Conservation (phyloP, 345 rosid species). For the Eucalyptus erythrocorys region DNA sequence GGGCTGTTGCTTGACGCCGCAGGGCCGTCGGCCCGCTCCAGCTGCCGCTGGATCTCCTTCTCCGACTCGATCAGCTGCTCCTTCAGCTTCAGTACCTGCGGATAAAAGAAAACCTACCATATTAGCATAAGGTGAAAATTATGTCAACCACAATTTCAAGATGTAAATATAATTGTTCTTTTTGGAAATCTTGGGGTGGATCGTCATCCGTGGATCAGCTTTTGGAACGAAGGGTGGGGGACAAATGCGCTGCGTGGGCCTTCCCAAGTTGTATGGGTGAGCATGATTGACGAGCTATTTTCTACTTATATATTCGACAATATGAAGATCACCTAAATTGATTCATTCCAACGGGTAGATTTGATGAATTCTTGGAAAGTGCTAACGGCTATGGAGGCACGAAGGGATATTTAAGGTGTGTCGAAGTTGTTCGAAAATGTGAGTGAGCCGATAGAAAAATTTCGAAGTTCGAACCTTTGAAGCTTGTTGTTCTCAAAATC, state of each 20-base stretch:
- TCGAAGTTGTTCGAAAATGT: too few species aligned
- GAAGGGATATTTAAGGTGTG: too few species aligned
- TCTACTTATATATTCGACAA: too few species aligned
- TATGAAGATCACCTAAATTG: too few species aligned
- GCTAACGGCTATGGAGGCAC: too few species aligned
- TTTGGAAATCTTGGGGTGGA: neutral
- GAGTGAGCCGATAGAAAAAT: too few species aligned
- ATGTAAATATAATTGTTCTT: neutral
- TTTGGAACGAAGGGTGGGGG: neutral
- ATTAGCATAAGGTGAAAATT: neutral
- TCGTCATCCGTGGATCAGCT: neutral
- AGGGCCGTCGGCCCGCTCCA: conserved; percentile 20
- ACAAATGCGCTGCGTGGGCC: neutral
- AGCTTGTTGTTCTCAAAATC: too few species aligned
- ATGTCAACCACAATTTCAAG: neutral
- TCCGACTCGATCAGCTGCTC: conserved; percentile 34
- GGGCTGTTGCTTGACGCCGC: conserved; percentile 33
- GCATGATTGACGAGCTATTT: too few species aligned
- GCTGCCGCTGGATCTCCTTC: conserved; percentile 35
- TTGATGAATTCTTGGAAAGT: too few species aligned
- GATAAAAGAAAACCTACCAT: neutral
- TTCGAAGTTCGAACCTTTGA: too few species aligned
- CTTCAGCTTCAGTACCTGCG: conserved; percentile 47
- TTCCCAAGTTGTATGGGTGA: too few species aligned
- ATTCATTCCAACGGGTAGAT: too few species aligned